These are phyloP conservation scores for Oxyria digyna DNA, from an alignment of 148 eudicot species.

Conservation along the genomic window DNA sequence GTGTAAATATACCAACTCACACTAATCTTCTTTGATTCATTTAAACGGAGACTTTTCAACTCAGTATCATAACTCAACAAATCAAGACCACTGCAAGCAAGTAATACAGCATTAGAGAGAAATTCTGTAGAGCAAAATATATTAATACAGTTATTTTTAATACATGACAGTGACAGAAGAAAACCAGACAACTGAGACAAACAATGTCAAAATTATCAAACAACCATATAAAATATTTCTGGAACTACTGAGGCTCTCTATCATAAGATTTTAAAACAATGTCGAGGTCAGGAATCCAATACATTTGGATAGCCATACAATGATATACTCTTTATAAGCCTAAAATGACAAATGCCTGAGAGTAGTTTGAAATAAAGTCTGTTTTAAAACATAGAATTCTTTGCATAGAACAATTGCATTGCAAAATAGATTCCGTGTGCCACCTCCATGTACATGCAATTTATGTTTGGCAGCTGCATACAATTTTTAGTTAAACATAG, in stretches of 20 bases:
- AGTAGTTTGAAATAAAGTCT: background rate
- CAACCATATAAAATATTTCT: background rate
- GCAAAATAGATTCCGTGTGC: background rate
- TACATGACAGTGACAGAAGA: background rate
- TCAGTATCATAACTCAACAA: constrained; percentile 45
- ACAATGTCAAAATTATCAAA: background rate
- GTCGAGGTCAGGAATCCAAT: background rate
- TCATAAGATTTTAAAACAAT: background rate
- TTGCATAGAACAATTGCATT: background rate
- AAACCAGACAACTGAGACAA: background rate
- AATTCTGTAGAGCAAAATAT: background rate
- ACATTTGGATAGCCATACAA: background rate
- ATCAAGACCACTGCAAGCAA: constrained; percentile 73
- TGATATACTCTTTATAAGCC: background rate
- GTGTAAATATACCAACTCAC: constrained; percentile 89
- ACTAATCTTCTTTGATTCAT: constrained; percentile 63
- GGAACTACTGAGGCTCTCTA: background rate
- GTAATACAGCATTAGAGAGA: background rate
- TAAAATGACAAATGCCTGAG: background rate
- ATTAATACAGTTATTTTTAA: background rate
- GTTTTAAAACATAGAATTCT: background rate
- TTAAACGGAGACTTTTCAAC: constrained; percentile 40
- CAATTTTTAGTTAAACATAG: background rate
- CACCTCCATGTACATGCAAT: background rate
- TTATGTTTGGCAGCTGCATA: background rate